A percentile compares a stretch with the other conserved stretches of the same genome.
These are phyloP conservation scores for Carex scoparia DNA, from an alignment of 176 grass and related monocot species.

Conservation along the genomic window DNA sequence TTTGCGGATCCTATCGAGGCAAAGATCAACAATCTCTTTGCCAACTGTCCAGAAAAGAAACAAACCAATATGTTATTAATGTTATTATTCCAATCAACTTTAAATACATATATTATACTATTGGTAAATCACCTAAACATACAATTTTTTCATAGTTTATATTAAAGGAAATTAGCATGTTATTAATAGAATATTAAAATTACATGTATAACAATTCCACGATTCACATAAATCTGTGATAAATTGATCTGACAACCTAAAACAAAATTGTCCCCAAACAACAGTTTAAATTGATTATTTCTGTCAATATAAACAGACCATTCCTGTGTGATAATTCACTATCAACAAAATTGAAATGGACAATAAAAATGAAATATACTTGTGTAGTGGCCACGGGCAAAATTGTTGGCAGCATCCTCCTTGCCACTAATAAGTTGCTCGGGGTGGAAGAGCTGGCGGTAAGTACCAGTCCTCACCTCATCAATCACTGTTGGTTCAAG, in stretches of 20 bases:
- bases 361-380: slow-evolving; percentile 22
- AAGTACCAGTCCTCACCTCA: slow-evolving; percentile 60
- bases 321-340: neutral
- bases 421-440: slow-evolving; percentile 79
- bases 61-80: neutral
- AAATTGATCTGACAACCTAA: too few species aligned
- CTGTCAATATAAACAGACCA: neutral
- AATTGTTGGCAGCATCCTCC: slow-evolving; percentile 75
- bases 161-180: too few species aligned
- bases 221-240: too few species aligned
- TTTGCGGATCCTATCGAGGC: slow-evolving; percentile 73
- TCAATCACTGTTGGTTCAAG: slow-evolving; percentile 85
- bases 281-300: neutral
- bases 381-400: slow-evolving; percentile 64
- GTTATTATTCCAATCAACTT: neutral
- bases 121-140: too few species aligned
- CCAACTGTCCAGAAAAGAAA: slow-evolving; percentile 45
- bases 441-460: slow-evolving; percentile 74
- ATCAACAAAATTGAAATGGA: neutral
- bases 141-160: too few species aligned
- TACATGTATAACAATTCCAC: neutral
- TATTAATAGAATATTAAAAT: neutral
- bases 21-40: slow-evolving; percentile 77
- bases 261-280: too few species aligned
- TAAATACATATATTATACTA: too few species aligned